A percentile compares a stretch with the other conserved stretches of the same genome.
Evolutionary conservation across 768 basidiomycete species (phyloP).

Genomic region (Leccinellum luteum): DNA sequence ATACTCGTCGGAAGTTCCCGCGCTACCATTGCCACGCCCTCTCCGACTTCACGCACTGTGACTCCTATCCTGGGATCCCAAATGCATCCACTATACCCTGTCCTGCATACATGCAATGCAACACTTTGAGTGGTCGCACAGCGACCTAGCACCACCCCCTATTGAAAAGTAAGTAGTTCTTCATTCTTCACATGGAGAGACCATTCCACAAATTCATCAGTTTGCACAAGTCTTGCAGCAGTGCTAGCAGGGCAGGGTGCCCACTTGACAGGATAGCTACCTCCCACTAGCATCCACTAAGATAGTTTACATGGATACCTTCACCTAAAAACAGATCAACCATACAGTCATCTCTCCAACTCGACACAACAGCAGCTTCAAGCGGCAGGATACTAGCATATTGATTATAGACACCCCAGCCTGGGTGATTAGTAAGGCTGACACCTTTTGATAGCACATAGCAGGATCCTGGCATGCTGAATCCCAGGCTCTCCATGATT

Average conservation of each 20-base stretch:
- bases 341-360: background rate
- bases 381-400: background rate
- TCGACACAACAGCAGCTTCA: background rate
- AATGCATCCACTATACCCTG: no score
- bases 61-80: no score
- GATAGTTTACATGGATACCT: background rate
- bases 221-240: background rate
- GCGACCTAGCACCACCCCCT: no score
- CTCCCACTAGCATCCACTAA: no score
- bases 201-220: background rate
- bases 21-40: no score
- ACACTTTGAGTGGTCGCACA: no score
- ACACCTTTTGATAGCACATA: background rate
- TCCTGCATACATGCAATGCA: no score
- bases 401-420: background rate
- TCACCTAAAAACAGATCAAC: background rate
- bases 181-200: background rate
- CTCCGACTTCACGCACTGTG: no score
- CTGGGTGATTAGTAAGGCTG: background rate
- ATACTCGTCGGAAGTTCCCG: no score
- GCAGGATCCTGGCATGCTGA: background rate
- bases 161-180: no score
- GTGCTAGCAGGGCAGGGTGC: no score
- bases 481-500: slow-evolving; percentile 6
- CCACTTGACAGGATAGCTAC: no score